Evolutionary conservation across 805 yeast genomes (phyloP).

Genomic region (Yamadazyma insecticola): DNA sequence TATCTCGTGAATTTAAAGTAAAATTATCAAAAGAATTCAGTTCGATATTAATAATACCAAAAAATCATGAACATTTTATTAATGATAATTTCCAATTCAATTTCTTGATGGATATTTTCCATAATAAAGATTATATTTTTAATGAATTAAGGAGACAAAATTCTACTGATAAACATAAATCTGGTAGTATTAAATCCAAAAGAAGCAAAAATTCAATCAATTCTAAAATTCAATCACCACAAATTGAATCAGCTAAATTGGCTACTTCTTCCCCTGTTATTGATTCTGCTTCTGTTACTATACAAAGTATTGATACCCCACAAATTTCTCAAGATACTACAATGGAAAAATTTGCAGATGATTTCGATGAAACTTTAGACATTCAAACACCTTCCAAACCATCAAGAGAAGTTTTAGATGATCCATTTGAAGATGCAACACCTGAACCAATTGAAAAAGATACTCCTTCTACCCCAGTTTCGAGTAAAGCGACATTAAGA

Average conservation of each 20-base stretch:
- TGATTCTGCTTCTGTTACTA: too few species aligned
- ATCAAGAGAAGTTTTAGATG: conserved; percentile 1
- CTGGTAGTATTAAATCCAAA: conserved; percentile 1
- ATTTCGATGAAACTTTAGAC: neutral
- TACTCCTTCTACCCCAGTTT: conserved; percentile 14
- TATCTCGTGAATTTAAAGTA: conserved; percentile 34
- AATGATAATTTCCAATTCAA: conserved; percentile 56
- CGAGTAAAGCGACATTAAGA: conserved; percentile 15
- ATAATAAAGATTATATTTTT: conserved; percentile 58
- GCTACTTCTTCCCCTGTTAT: too few species aligned
- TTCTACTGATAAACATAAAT: conserved; percentile 11
- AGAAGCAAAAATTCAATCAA: conserved; percentile 1
- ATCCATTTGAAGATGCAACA: conserved; percentile 4
- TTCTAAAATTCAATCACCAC: neutral
- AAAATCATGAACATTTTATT: conserved; percentile 24
- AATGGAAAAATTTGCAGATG: neutral
- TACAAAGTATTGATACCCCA: too few species aligned
- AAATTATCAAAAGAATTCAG: conserved; percentile 60
- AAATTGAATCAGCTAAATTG: too few species aligned
- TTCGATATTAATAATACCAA: conserved; percentile 8
- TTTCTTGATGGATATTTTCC: conserved; percentile 59
- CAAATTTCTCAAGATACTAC: neutral
- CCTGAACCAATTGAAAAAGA: conserved; percentile 8
- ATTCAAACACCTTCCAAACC: neutral
- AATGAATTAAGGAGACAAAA: conserved; percentile 48